Percentiles rank a stretch among this genome's conserved stretches.
Evolutionary conservation across 1,139 yeast genomes (phyloP).

Genomic region (Taiozyma sp.): DNA sequence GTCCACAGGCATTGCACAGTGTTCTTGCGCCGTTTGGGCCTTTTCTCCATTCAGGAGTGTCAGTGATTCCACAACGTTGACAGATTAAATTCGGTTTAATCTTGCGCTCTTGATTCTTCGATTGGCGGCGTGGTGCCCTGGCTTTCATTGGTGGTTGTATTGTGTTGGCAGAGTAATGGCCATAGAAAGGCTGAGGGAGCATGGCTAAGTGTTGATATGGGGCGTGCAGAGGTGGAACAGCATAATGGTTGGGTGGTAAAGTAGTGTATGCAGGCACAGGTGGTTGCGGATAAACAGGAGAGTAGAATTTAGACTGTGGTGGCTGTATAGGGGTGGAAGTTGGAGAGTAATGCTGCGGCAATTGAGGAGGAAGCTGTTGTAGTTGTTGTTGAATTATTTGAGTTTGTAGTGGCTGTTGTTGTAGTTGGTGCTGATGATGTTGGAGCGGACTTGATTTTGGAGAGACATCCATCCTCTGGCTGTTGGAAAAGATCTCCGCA

Average conservation of each 20-base stretch:
- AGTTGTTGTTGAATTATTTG: neutral
- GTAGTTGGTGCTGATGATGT: neutral
- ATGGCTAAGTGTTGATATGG: neutral
- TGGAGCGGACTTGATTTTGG: neutral
- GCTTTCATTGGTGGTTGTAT: neutral
- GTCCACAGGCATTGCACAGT: slow-evolving; percentile 86
- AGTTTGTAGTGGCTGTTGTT: neutral
- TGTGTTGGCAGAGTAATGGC: neutral
- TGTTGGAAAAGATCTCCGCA: slow-evolving; percentile 10
- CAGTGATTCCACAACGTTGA: slow-evolving; percentile 71
- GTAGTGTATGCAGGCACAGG: neutral
- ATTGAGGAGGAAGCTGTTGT: neutral
- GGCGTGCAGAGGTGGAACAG: neutral
- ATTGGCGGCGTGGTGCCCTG: slow-evolving; percentile 1
- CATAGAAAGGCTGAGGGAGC: neutral
- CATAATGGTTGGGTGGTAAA: neutral
- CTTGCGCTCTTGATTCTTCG: slow-evolving; percentile 1
- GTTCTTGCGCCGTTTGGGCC: slow-evolving; percentile 87
- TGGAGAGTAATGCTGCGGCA: neutral
- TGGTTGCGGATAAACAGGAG: neutral
- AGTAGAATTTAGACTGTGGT: neutral
- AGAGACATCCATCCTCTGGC: neutral
- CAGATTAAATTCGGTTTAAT: slow-evolving; percentile 30
- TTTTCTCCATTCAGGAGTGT: slow-evolving; percentile 90
- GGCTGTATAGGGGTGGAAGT: neutral